Conservation (phyloP, 768 basidiomycete species). For the Lactifluus piperatus region DNA sequence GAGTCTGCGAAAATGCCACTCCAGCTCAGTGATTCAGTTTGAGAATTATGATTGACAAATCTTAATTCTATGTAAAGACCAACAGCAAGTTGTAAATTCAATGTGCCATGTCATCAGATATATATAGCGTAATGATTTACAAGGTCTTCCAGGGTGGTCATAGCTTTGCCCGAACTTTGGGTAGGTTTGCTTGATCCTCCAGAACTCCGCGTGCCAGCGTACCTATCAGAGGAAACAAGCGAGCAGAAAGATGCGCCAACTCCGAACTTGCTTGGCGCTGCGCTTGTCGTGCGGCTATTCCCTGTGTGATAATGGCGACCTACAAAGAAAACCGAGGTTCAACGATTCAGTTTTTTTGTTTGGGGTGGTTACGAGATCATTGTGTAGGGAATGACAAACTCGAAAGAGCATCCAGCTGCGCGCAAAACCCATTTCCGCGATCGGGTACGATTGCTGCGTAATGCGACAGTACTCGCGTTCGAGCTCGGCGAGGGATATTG, state of each 20-base stretch:
- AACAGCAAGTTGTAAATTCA: neutral
- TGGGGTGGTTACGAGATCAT: constrained; percentile 4
- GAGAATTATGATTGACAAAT: too few species aligned
- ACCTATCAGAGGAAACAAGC: constrained; percentile 54
- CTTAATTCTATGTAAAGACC: too few species aligned
- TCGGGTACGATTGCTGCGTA: constrained; percentile 60
- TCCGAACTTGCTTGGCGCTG: constrained; percentile 87
- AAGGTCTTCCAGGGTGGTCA: constrained; percentile 11
- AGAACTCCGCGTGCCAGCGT: constrained; percentile 49
- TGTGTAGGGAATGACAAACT: constrained; percentile 33
- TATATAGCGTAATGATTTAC: neutral
- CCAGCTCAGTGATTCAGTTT: too few species aligned
- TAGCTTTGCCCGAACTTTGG: constrained; percentile 24
- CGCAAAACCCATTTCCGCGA: constrained; percentile 69
- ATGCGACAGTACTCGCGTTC: constrained; percentile 75
- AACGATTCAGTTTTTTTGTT: constrained; percentile 3
- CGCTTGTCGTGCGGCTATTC: constrained; percentile 81
- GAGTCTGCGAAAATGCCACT: too few species aligned
- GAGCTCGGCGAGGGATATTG: constrained; percentile 60
- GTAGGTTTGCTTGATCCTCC: constrained; percentile 40
- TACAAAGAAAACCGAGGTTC: constrained; percentile 25
- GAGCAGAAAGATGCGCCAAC: constrained; percentile 41
- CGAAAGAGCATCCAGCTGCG: constrained; percentile 82
- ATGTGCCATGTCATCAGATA: neutral
- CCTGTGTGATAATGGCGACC: constrained; percentile 79